These are phyloP conservation scores for Tylopilus cervinicoccineus DNA, from an alignment of 768 basidiomycete species.

Conservation along the genomic window DNA sequence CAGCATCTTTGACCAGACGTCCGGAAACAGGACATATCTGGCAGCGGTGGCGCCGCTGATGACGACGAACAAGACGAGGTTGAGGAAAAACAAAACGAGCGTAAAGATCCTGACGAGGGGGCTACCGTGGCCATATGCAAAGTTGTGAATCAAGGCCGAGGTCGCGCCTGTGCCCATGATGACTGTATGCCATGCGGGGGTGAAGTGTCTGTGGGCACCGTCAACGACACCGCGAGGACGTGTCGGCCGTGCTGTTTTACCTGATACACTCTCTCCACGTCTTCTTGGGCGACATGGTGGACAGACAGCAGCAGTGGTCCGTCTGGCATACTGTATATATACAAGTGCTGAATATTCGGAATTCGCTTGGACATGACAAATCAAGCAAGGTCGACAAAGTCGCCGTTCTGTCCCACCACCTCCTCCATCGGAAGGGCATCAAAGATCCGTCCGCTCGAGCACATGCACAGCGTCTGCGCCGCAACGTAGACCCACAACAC, in stretches of 20 bases:
- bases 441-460: conserved; percentile 38
- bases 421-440: conserved; percentile 40
- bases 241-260: too few relatives aligned
- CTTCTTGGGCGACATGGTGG: conserved; percentile 25
- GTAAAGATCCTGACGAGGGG: conserved; percentile 33
- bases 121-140: conserved; percentile 39
- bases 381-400: too few relatives aligned
- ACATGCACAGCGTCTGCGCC: conserved; percentile 35
- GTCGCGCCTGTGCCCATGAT: conserved; percentile 46
- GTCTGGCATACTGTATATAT: neutral
- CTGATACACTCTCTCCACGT: conserved; percentile 35
- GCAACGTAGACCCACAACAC: conserved; percentile 51
- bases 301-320: neutral
- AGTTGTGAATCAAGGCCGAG: conserved; percentile 37
- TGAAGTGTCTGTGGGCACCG: conserved; percentile 35
- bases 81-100: conserved; percentile 37
- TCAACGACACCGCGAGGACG: neutral
- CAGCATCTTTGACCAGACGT: conserved; percentile 44
- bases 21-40: conserved; percentile 40
- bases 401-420: conserved; percentile 13
- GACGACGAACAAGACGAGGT: conserved; percentile 37
- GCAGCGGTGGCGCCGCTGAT: conserved; percentile 33
- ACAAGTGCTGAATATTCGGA: too few relatives aligned
- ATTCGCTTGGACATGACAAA: too few relatives aligned
- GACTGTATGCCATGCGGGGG: conserved; percentile 45